phyloP scores from a whole-genome alignment of 2,329 filamentous ascomycete genomes.

The Pleurostoma richardsiae region DNA sequence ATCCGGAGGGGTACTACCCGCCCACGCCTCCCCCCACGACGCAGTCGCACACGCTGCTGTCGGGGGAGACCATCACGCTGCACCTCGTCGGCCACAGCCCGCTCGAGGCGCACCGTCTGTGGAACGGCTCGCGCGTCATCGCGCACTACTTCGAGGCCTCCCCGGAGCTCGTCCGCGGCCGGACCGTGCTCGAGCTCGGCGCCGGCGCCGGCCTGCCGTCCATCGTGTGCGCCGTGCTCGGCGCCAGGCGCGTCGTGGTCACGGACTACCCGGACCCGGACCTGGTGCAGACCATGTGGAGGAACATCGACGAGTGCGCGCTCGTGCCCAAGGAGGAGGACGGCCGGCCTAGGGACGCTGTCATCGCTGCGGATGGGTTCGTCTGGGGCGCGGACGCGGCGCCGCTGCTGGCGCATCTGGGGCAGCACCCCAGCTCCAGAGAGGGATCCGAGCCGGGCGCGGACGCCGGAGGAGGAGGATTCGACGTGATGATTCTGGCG shows the following conservation, averaged over 20 bases:
- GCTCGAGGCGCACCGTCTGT: constrained; percentile 84
- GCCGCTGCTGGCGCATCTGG: constrained; percentile 53
- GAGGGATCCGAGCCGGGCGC: constrained; percentile 9
- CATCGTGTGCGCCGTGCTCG: constrained; percentile 69
- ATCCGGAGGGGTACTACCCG: constrained; percentile 76
- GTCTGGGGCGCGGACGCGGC: constrained; percentile 71
- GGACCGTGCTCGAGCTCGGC: constrained; percentile 81
- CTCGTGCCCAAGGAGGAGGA: constrained; percentile 23
- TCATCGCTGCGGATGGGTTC: constrained; percentile 63
- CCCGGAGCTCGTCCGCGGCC: constrained; percentile 56
- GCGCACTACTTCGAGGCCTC: constrained; percentile 72
- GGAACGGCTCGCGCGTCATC: constrained; percentile 81
- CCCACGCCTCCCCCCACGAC: constrained; percentile 72
- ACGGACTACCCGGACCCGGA: constrained; percentile 88
- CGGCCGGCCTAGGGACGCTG: constrained; percentile 18
- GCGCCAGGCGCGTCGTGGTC: constrained; percentile 67
- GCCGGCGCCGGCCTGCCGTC: constrained; percentile 83
- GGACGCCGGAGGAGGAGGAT: constrained; percentile 33
- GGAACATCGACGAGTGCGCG: constrained; percentile 63
- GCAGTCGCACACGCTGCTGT: constrained; percentile 64
- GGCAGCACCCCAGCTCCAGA: constrained; percentile 18
- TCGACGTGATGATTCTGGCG: constrained; percentile 80
- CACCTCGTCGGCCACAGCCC: constrained; percentile 84
- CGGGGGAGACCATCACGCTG: constrained; percentile 61
- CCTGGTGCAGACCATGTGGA: constrained; percentile 72